Base-by-base conservation (phyloP, 768 basidiomycete genomes). In the Basidioascus undulatus region DNA sequence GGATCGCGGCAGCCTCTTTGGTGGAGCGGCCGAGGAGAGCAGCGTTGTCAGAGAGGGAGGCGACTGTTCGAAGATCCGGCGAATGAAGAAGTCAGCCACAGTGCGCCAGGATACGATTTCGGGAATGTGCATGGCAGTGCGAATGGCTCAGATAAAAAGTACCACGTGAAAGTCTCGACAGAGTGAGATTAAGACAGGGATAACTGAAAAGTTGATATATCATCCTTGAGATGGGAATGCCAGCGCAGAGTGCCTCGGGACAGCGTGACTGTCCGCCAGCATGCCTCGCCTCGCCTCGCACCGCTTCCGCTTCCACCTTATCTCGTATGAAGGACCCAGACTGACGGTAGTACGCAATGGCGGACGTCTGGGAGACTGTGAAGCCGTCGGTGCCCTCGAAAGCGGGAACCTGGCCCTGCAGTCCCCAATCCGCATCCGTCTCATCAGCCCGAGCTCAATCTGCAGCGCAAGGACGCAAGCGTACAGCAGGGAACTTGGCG, bases 291-390 rank as follows among this genome's bases (percentile, higher is more conserved):
- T n/a, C n/a, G n/a, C n/a, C n/a, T n/a, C n/a, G n/a, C n/a, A n/a
- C n/a, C n/a, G n/a, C n/a, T n/a, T n/a, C n/a, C n/a, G n/a, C n/a
- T n/a, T n/a, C n/a, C n/a, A n/a, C n/a, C n/a, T n/a, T n/a, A n/a
- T n/a, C n/a, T n/a, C n/a, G n/a, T n/a, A n/a, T n/a, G n/a, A n/a
- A n/a, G n/a, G n/a, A n/a, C n/a, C n/a, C n/a, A n/a, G n/a, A 75
- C 84, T 71, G 61, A 94, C 89, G 51, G 62, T 89, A 86, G 43
- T 72, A 74, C 35, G 82, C 77, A 59, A 96, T 83, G 36, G 83
- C 71, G 41, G 61, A 55, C 41, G 69, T 65, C 65, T 89, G 89
- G 50, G 71, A 70, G 44, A 92, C 62, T 53, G 64, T 68, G 66
- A 82, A 70, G 41, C 83, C 83, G 57, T 83, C 71, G 12, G 63